Evolutionary conservation across 768 basidiomycete species (phyloP).

Genomic region (Collybia sordida): DNA sequence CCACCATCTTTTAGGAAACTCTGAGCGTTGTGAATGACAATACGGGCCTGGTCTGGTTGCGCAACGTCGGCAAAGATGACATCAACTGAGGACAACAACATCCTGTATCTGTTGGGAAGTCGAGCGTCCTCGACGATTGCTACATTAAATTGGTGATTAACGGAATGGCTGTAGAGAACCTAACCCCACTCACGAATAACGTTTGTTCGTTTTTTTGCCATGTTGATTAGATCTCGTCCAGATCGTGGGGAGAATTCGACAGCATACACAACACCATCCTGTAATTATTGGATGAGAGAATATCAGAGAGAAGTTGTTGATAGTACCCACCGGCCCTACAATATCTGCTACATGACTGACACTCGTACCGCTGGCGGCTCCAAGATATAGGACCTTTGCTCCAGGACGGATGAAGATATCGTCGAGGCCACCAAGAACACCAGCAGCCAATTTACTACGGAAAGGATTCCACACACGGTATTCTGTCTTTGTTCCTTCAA

Average conservation of each 20-base stretch:
- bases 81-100: slow-evolving; percentile 93
- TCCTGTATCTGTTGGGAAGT: slow-evolving; percentile 94
- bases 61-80: slow-evolving; percentile 98
- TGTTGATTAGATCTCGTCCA: slow-evolving; percentile 96
- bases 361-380: slow-evolving; percentile 96
- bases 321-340: slow-evolving; percentile 79
- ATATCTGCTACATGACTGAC: slow-evolving; percentile 99
- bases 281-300: slow-evolving; percentile 11
- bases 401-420: slow-evolving; percentile 91
- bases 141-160: slow-evolving; percentile 23
- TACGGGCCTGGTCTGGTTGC: slow-evolving; percentile 98
- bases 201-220: slow-evolving; percentile 99
- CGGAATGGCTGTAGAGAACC: not conserved
- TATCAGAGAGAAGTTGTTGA: slow-evolving; percentile 10
- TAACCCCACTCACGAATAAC: slow-evolving; percentile 78
- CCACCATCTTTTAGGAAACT: slow-evolving; percentile 95
- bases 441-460: slow-evolving; percentile 94
- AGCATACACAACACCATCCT: slow-evolving; percentile 97
- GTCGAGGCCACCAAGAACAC: slow-evolving; percentile 94
- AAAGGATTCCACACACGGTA: slow-evolving; percentile 99
- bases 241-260: slow-evolving; percentile 97
- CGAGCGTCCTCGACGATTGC: slow-evolving; percentile 98
- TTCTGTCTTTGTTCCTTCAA: slow-evolving; percentile 85
- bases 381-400: slow-evolving; percentile 94
- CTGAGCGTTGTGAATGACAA: slow-evolving; percentile 89